A percentile compares a stretch with the other conserved stretches of the same genome.
Conservation (phyloP, 2,329 filamentous ascomycete genomes). For the Parafenestella ontariensis region DNA sequence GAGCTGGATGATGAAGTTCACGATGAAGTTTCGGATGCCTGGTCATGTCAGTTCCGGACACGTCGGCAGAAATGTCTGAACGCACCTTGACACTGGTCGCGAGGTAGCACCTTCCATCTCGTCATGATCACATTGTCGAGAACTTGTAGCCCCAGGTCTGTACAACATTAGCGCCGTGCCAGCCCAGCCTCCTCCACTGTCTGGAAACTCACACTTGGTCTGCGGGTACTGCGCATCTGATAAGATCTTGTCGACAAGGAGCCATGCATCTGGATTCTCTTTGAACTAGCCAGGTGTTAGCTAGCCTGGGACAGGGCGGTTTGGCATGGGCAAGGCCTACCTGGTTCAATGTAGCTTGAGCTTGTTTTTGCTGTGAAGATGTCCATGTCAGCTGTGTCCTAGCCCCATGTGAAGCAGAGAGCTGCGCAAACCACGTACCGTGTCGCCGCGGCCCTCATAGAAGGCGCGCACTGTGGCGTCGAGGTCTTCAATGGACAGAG, state of each 20-base stretch:
- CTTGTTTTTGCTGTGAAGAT: conserved; percentile 84
- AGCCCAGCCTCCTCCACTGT: conserved; percentile 18
- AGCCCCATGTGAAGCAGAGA: conserved; percentile 1
- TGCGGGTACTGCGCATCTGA: conserved; percentile 91
- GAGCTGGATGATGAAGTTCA: conserved; percentile 96
- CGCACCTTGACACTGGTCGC: conserved; percentile 91
- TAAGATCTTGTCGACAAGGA: conserved; percentile 95
- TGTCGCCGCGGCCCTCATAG: conserved; percentile 94
- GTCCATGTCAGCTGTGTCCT: conserved; percentile 49
- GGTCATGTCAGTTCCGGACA: conserved; percentile 15
- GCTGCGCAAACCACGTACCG: conserved; percentile 64
- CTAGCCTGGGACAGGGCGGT: conserved; percentile 1
- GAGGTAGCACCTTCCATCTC: conserved; percentile 96
- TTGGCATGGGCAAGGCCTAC: conserved; percentile 58
- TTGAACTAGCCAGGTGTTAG: conserved; percentile 75
- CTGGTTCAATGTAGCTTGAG: conserved; percentile 91
- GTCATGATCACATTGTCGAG: conserved; percentile 99
- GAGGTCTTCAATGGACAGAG: conserved; percentile 86
- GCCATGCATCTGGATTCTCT: conserved; percentile 97
- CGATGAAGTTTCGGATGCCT: conserved; percentile 99
- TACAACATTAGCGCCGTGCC: conserved; percentile 41
- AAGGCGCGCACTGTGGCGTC: conserved; percentile 96
- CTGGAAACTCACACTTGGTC: conserved; percentile 79
- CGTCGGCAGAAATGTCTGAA: conserved; percentile 4
- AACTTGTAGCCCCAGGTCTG: conserved; percentile 92